Conservation (phyloP, 2,329 filamentous ascomycete genomes). For the Mollisia scopiformis region DNA sequence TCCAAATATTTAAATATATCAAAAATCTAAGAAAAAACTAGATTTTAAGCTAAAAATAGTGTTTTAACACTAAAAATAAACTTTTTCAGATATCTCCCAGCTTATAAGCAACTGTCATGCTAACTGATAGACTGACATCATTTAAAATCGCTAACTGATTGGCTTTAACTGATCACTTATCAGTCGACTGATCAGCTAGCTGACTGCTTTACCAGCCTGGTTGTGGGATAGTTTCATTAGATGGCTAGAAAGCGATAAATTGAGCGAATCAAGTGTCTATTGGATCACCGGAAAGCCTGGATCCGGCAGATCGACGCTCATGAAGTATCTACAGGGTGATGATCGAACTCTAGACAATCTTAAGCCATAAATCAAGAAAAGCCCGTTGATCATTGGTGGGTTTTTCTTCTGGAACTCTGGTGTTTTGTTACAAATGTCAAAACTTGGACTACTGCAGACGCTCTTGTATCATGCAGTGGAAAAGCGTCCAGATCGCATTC, state of each 20-base stretch:
- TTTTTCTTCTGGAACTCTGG: constrained; percentile 52
- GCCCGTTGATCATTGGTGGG: not conserved
- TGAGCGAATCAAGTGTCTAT: constrained; percentile 5
- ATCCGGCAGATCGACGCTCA: constrained; percentile 23
- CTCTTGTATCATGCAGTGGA: constrained; percentile 11
- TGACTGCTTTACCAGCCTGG: too few species aligned
- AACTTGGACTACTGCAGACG: constrained; percentile 17
- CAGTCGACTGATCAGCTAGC: too few species aligned
- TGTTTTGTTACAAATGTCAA: constrained; percentile 24
- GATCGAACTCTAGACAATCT: not conserved
- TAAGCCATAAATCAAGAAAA: not conserved
- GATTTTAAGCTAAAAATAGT: too few species aligned
- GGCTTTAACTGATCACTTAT: too few species aligned
- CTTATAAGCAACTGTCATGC: too few species aligned
- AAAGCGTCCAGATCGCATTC: not conserved
- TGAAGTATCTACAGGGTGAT: constrained; percentile 21
- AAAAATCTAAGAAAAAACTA: too few species aligned
- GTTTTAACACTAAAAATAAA: too few species aligned
- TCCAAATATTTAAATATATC: too few species aligned
- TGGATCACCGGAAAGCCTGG: constrained; percentile 29
- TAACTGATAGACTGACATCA: too few species aligned
- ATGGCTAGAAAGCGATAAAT: too few species aligned
- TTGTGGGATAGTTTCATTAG: constrained; percentile 2
- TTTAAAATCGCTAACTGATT: too few species aligned
- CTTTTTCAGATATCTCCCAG: too few species aligned